Conservation (phyloP, 2,329 filamentous ascomycete species). For the Stachybotrys chartarum region DNA sequence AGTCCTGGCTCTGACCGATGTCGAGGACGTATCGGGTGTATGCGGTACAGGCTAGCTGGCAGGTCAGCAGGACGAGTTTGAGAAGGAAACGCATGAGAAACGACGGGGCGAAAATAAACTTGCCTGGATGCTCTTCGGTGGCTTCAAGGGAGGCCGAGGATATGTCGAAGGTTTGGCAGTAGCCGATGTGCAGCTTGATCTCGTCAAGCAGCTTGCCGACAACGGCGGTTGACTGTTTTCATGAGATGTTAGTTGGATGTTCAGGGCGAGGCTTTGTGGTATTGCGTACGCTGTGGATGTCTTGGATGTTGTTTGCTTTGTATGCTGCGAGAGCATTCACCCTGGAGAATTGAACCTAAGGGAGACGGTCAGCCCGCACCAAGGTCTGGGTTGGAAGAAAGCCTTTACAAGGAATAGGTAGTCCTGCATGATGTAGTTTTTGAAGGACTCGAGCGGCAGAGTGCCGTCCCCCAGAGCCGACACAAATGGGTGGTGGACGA, state of each 20-base stretch:
- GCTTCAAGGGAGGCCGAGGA: constrained; percentile 64
- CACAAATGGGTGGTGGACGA: constrained; percentile 79
- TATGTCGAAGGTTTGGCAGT: constrained; percentile 77
- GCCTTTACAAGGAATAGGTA: constrained; percentile 73
- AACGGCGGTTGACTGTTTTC: constrained; percentile 39
- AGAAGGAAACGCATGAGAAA: too few species aligned
- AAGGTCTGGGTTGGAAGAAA: not conserved
- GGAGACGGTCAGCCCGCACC: not conserved
- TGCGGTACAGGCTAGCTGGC: constrained; percentile 59
- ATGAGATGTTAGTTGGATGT: not conserved
- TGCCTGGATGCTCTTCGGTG: constrained; percentile 69
- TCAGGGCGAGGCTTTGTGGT: not conserved
- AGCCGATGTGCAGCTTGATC: constrained; percentile 72
- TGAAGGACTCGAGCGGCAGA: constrained; percentile 71
- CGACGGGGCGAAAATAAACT: not conserved
- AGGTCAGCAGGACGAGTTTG: constrained; percentile 1
- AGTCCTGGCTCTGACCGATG: constrained; percentile 80
- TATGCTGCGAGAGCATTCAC: constrained; percentile 81
- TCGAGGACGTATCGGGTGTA: constrained; percentile 86
- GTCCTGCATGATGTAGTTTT: constrained; percentile 84
- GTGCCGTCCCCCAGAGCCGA: constrained; percentile 67
- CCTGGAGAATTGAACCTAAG: constrained; percentile 74
- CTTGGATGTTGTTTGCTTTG: constrained; percentile 67
- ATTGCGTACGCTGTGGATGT: constrained; percentile 58
- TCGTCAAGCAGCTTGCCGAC: constrained; percentile 73